Base-by-base conservation (phyloP, 2,329 filamentous ascomycete species). In the Pleochaeta shiraiana region DNA sequence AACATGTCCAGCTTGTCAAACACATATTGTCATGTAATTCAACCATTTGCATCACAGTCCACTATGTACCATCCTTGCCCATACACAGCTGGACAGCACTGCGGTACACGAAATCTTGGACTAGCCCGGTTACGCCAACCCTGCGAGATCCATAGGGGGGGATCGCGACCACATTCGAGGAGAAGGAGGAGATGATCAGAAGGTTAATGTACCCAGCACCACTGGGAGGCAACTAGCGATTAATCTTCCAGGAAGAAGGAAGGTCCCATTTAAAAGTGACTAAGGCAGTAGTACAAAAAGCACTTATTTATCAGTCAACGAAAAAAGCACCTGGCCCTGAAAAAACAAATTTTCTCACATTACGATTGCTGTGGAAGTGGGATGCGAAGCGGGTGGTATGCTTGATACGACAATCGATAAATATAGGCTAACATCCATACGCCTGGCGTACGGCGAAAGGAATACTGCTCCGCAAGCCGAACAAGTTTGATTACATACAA, bases 101-200 rank as follows among this genome's bases (percentile, higher is more conserved):
- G 21, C n/a, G 59, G 3, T 62, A 39, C 30, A 62, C 34, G 16
- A 62, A 62, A 31, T 5, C 31, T 37, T 28, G 34, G 59, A 11
- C 5, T 9, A 39, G 33, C 59, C 26, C 33, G 26, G n/a, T 28
- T 5, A 62, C 34, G 3, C 19, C 33, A 62, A 33, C 59, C 14
- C 26, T 62, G n/a, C 24, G 24, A 24, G 59, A 62, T 31, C 59
- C 34, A 24, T 31, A 39, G 21, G 59, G 33, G 16, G 24, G n/a
- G 12, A n/a, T 43, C 4, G 31, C 59, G 24, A 31, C 26, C 3
- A 62, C 59, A 12, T 11, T 43, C 28, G 59, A 62, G 21, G 59
- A 62, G 21, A 62, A 62, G 43, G 59, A 62, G 30, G 34, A 62
- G 26, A 62, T 62, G 59, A 62, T 62, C 6, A 21, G 59, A 62